Conservation (phyloP, 345 rosid genomes). For the Arabidopsis thaliana region DNA sequence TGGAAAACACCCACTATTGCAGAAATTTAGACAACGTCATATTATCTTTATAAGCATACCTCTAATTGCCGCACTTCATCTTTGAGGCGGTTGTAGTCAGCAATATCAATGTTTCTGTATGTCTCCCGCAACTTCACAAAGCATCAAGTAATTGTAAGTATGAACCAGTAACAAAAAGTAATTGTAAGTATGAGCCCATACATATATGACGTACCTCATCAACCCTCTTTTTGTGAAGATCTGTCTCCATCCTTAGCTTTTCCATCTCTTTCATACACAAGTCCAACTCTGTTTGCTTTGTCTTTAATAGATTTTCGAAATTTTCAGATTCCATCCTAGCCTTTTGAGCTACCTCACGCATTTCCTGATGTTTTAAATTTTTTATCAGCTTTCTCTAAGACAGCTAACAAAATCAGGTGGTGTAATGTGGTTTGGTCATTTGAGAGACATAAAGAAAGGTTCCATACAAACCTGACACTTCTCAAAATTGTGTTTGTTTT, state of each 20-base stretch:
- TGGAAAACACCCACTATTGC: neutral
- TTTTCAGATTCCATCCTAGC: slow-evolving; percentile 59
- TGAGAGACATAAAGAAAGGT: slow-evolving; percentile 20
- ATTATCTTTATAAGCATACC: slow-evolving; percentile 51
- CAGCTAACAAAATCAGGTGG: slow-evolving; percentile 24
- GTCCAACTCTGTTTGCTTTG: slow-evolving; percentile 72
- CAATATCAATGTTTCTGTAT: slow-evolving; percentile 66
- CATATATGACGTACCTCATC: slow-evolving; percentile 60
- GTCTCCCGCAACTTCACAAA: slow-evolving; percentile 71
- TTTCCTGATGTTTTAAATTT: slow-evolving; percentile 55
- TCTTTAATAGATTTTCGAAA: slow-evolving; percentile 57
- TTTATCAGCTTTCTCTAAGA: slow-evolving; percentile 30
- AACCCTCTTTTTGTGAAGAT: slow-evolving; percentile 63
- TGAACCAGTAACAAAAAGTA: slow-evolving; percentile 13
- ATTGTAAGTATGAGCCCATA: slow-evolving; percentile 31
- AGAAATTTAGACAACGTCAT: slow-evolving; percentile 22
- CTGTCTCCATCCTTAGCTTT: slow-evolving; percentile 66
- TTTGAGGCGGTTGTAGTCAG: slow-evolving; percentile 79
- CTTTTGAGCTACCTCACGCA: slow-evolving; percentile 75
- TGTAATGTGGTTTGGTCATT: slow-evolving; percentile 3
- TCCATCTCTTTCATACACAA: slow-evolving; percentile 71
- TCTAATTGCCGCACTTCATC: slow-evolving; percentile 61
- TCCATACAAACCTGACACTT: slow-evolving; percentile 76
- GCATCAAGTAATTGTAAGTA: slow-evolving; percentile 32
- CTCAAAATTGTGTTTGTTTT: slow-evolving; percentile 94